Base-by-base conservation (phyloP, 1,139 yeast species). In the Eremothecium coryli region DNA sequence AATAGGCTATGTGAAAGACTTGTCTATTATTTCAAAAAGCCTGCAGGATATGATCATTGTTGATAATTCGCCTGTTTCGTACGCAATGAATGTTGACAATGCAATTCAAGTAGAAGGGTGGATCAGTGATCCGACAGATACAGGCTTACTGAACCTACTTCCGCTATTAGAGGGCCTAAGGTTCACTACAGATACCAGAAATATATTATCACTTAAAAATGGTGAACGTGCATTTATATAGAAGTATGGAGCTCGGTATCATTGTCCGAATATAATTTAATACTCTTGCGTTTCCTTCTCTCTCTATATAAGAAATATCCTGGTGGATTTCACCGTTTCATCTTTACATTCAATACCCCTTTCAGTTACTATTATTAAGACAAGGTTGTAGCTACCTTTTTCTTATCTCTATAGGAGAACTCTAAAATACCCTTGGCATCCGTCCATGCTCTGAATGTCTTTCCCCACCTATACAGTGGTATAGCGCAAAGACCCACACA, bases 81-180 rank as follows among this genome's bases (percentile, higher is more conserved):
- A 84, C 56, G 79, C 86, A 9, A 61, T 75, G 54, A 90, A 90
- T 54, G 84, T 77, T 43, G 76, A 78, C 46, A 90, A 90, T 54
- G 98, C 95, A 1, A 77, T 90, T 23, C 77, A 81, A 62, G 85
- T 90, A 14, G 96, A 88, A 59, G 97, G 98, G 29, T 90, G 98
- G 98, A 85, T 90, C 43, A 85, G 84, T 51, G 98, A 90, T 59
- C 94, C 93, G 14, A 73, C 79, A 29, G 98, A 90, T 54, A 68
- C 78, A 17, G 94, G 85, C 49, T 64, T 90, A 38, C 62, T 90
- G 55, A 77, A 84, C 49, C 61, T 90, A 35, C 60, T 90, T 32
- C 97, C 98, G 2, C 63, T 90, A 54, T 64, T 90, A 36, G 76
- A 81, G 48, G 82, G 94, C 22, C 61, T 90, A 48, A 69, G 95